A percentile compares a stretch with the other conserved stretches of the same genome.
phyloP scores from a whole-genome alignment of 345 rosid genomes.

The Bruguiera parviflora region DNA sequence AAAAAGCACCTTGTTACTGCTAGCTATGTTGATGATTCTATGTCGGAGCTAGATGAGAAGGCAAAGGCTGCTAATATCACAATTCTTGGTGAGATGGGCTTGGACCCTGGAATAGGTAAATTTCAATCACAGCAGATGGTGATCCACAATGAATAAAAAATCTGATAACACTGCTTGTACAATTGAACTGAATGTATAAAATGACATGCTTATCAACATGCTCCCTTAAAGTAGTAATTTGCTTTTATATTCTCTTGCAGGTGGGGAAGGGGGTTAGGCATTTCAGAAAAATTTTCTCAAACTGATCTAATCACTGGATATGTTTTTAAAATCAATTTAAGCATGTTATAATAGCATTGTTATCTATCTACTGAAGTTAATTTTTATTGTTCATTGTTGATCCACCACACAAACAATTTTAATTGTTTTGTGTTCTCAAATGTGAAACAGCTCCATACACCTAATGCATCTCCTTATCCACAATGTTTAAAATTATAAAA shows the following conservation, averaged over 20 bases:
- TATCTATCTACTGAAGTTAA: too few species aligned
- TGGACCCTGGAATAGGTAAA: slow-evolving; percentile 97
- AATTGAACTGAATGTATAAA: not conserved
- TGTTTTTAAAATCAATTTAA: not conserved
- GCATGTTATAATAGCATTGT: too few species aligned
- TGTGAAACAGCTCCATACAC: too few species aligned
- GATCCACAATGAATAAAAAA: not conserved
- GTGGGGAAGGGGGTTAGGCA: too few species aligned
- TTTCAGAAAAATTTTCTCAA: not conserved
- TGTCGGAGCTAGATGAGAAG: slow-evolving; percentile 55
- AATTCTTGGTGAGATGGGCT: slow-evolving; percentile 96
- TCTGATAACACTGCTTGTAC: not conserved
- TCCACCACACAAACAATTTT: too few species aligned
- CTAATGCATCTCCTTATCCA: not conserved
- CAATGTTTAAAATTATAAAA: not conserved
- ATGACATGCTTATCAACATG: not conserved
- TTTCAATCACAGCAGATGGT: slow-evolving; percentile 4
- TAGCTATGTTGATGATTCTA: slow-evolving; percentile 79
- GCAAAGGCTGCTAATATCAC: slow-evolving; percentile 77
- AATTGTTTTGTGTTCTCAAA: too few species aligned
- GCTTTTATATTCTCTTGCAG: too few species aligned
- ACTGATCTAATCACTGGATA: too few species aligned
- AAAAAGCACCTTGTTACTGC: slow-evolving; percentile 93
- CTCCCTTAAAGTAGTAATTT: too few species aligned
- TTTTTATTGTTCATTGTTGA: not conserved